phyloP scores from a whole-genome alignment of 106 monocot species.

The Alisma plantagoaquatica region DNA sequence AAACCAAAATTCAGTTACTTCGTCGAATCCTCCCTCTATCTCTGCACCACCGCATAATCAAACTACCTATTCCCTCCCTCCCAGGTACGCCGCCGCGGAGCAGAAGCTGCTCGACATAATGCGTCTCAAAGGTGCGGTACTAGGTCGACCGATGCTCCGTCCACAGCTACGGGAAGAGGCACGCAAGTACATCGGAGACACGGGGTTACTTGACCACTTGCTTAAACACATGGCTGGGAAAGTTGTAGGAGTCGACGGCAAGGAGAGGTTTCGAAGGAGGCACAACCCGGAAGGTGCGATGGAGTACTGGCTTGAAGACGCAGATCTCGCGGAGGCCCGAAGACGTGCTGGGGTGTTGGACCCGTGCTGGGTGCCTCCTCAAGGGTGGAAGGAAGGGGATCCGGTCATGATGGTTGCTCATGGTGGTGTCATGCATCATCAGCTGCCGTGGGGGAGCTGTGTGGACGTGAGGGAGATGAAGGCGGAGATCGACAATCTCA shows the following conservation, averaged over 20 bases:
- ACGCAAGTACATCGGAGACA: slow-evolving; percentile 90
- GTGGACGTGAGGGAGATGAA: slow-evolving; percentile 30
- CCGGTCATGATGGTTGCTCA: slow-evolving; percentile 7
- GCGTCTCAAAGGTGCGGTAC: slow-evolving; percentile 42
- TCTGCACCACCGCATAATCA: background rate
- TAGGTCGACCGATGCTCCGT: slow-evolving; percentile 56
- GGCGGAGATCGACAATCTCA: slow-evolving; percentile 29
- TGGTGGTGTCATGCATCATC: background rate
- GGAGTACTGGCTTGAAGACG: slow-evolving; percentile 97
- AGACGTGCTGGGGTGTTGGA: slow-evolving; percentile 53
- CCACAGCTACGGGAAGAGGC: slow-evolving; percentile 66
- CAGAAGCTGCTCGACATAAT: slow-evolving; percentile 71
- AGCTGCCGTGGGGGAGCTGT: slow-evolving; percentile 3
- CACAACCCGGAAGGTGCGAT: slow-evolving; percentile 92
- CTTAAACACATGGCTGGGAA: slow-evolving; percentile 96
- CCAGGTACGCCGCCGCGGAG: slow-evolving; percentile 60
- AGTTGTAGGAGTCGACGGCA: slow-evolving; percentile 37
- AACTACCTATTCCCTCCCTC: background rate
- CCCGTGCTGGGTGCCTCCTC: slow-evolving; percentile 70
- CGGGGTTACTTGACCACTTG: slow-evolving; percentile 84
- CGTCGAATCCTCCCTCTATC: no score
- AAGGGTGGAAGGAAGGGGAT: slow-evolving; percentile 70
- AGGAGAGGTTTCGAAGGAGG: slow-evolving; percentile 53
- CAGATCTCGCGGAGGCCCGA: slow-evolving; percentile 49
- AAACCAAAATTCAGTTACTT: no score